phyloP scores from a whole-genome alignment of 2,329 filamentous ascomycete genomes.

The Alternaria postmessia region DNA sequence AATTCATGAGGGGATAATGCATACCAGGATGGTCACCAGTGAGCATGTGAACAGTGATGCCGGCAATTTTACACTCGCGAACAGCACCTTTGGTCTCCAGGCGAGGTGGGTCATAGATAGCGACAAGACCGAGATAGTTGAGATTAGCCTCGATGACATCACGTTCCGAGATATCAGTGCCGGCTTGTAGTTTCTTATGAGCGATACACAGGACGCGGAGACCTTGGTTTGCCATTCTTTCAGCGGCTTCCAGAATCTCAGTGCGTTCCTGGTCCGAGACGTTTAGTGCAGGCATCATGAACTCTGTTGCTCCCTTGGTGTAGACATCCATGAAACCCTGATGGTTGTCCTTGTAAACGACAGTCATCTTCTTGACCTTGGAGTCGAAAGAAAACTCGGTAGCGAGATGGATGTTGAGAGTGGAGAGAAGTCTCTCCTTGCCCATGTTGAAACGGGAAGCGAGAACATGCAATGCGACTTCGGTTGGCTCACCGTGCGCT shows the following conservation, averaged over 20 bases:
- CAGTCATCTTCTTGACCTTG: conserved; percentile 52
- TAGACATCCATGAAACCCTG: conserved; percentile 45
- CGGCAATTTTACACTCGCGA: conserved; percentile 55
- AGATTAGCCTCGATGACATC: conserved; percentile 72
- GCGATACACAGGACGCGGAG: conserved; percentile 51
- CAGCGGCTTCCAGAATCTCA: conserved; percentile 20
- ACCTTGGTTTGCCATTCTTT: conserved; percentile 50
- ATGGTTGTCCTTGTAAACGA: conserved; percentile 47
- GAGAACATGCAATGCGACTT: conserved; percentile 52
- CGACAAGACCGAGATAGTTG: conserved; percentile 80
- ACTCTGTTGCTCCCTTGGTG: conserved; percentile 52
- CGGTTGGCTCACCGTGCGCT: conserved; percentile 50
- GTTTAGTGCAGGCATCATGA: conserved; percentile 44
- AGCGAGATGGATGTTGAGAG: conserved; percentile 40
- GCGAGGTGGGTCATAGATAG: conserved; percentile 86
- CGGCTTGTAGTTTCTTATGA: conserved; percentile 43
- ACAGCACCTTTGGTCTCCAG: conserved; percentile 73
- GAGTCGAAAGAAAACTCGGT: conserved; percentile 53
- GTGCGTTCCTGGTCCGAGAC: conserved; percentile 40
- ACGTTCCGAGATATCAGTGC: conserved; percentile 56
- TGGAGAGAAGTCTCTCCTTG: conserved; percentile 39
- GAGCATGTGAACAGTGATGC: conserved; percentile 60
- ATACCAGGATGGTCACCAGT: conserved; percentile 57
- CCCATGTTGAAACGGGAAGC: conserved; percentile 51
- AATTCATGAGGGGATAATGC: background rate